Evolutionary conservation across 805 yeast species (phyloP).

Genomic region (Starmerella vitae): DNA sequence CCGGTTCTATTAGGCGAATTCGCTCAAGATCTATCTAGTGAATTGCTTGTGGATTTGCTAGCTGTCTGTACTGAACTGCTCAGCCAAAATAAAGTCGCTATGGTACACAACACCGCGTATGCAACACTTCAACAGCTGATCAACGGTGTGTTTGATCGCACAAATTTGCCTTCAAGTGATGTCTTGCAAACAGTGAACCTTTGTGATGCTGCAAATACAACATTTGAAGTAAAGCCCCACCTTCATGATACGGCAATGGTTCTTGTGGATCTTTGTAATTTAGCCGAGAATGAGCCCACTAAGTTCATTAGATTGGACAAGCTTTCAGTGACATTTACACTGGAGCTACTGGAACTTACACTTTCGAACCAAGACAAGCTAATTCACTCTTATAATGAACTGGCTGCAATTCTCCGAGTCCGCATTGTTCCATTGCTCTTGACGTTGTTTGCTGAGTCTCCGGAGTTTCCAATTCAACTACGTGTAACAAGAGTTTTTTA

Average conservation of each 20-base stretch:
- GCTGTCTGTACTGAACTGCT: constrained; percentile 62
- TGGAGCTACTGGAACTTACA: constrained; percentile 74
- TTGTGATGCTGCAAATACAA: constrained; percentile 29
- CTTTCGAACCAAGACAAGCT: constrained; percentile 46
- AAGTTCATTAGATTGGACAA: constrained; percentile 38
- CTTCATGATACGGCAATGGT: constrained; percentile 60
- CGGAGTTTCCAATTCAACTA: constrained; percentile 54
- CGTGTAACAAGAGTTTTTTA: constrained; percentile 62
- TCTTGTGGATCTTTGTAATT: constrained; percentile 56
- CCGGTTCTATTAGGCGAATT: constrained; percentile 64
- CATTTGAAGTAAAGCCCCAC: constrained; percentile 34
- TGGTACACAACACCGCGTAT: constrained; percentile 78
- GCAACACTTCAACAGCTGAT: constrained; percentile 85
- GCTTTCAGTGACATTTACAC: constrained; percentile 51
- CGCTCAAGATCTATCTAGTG: constrained; percentile 40
- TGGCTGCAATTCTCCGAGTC: constrained; percentile 51
- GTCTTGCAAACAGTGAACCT: constrained; percentile 1
- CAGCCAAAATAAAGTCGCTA: constrained; percentile 51
- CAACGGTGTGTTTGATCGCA: constrained; percentile 61
- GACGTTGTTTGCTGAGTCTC: constrained; percentile 42
- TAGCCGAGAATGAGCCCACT: constrained; percentile 48
- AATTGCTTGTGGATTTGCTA: constrained; percentile 43
- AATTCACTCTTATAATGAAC: constrained; percentile 48
- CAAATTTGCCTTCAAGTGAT: constrained; percentile 26
- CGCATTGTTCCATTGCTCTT: constrained; percentile 65